These are phyloP conservation scores for Myriosclerotinia duriaeana DNA, from an alignment of 2,329 filamentous ascomycete genomes.

Conservation along the genomic window DNA sequence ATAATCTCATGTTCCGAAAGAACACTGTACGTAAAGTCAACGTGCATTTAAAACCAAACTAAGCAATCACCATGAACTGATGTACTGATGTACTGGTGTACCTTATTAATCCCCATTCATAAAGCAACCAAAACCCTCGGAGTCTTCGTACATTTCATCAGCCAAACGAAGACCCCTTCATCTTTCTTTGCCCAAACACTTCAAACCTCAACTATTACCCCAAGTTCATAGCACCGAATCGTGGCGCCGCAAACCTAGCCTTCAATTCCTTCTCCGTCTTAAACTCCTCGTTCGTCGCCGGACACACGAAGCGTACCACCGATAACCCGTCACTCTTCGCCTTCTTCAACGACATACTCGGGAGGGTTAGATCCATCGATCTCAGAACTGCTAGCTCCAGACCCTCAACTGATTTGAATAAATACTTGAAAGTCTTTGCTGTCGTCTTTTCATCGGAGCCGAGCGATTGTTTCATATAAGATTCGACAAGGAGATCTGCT, in stretches of 20 bases:
- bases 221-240: not conserved
- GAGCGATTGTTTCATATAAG: not conserved
- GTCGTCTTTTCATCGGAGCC: not conserved
- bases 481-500: not conserved
- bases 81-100: too few relatives aligned
- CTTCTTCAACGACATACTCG: not conserved
- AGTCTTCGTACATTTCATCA: not conserved
- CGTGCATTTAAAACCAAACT: not conserved
- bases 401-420: not conserved
- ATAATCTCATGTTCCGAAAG: too few relatives aligned
- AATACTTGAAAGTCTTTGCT: not conserved
- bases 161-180: not conserved
- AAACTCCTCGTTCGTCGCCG: not conserved
- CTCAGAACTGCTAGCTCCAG: constrained; percentile 1
- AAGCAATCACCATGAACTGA: not conserved
- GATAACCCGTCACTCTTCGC: not conserved
- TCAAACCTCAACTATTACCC: not conserved
- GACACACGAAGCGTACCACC: not conserved
- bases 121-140: not conserved
- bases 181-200: not conserved
- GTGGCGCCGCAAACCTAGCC: not conserved
- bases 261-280: not conserved
- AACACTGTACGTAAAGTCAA: not conserved
- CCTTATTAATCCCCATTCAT: not conserved
- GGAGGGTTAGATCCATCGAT: not conserved